phyloP scores from a whole-genome alignment of 177 flowering plant genomes.

The Vitis hybrid region DNA sequence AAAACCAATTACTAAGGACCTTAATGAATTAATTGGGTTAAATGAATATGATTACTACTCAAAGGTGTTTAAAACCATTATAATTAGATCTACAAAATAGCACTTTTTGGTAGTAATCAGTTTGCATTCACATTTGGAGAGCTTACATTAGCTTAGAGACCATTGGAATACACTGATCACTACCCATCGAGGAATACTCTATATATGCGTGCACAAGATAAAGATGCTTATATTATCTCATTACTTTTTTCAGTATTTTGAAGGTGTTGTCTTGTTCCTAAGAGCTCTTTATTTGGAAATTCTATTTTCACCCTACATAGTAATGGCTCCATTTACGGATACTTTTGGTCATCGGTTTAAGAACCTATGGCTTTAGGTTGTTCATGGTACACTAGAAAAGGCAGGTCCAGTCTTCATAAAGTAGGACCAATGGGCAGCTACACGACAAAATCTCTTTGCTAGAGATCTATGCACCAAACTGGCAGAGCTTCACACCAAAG shows the following conservation, averaged over 20 bases:
- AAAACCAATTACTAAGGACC: too few relatives aligned
- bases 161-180: slow-evolving; percentile 16
- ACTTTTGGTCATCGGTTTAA: not conserved
- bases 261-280: slow-evolving; percentile 30
- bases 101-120: too few relatives aligned
- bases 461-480: too few relatives aligned
- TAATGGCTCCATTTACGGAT: too few relatives aligned
- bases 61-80: too few relatives aligned
- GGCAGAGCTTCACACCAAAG: not conserved
- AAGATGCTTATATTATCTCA: slow-evolving; percentile 30
- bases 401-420: slow-evolving; percentile 22
- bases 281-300: slow-evolving; percentile 25
- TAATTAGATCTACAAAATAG: too few relatives aligned
- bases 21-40: too few relatives aligned
- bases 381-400: slow-evolving; percentile 8
- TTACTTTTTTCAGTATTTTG: slow-evolving; percentile 25
- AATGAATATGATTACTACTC: too few relatives aligned
- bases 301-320: slow-evolving; percentile 1
- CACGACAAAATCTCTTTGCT: slow-evolving; percentile 25
- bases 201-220: slow-evolving; percentile 42
- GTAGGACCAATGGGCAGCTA: too few relatives aligned
- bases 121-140: slow-evolving; percentile 41
- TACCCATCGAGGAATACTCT: slow-evolving; percentile 28
- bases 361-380: slow-evolving; percentile 11
- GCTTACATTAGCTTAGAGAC: slow-evolving; percentile 35